Evolutionary conservation across 2,329 filamentous ascomycete genomes (phyloP), one percentile per base, ranked within the genome.

Genomic region (Penicillium sp.): DNA sequence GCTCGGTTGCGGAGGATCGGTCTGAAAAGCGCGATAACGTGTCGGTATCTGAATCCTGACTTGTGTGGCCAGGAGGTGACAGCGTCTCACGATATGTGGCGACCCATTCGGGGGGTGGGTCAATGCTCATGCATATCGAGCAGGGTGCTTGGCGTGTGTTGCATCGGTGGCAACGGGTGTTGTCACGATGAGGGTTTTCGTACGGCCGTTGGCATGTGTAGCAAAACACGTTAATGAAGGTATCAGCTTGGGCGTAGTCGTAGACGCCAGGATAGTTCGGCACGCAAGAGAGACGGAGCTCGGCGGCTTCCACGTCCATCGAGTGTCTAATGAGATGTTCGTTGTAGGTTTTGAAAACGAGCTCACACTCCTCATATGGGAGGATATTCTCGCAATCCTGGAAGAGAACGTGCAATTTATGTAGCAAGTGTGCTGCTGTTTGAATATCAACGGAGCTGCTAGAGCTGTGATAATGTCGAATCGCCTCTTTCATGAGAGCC

Each of bases 261-360:
- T 85, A 85, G 18, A 86, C 82, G 9, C 80, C 75, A 9, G 83
- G 82, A 60, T 85, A 85, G 3, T 75, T 74, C 3, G 84, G 81
- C 54, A 85, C 85, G 51, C 81, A 78, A 39, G 84, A 73, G 44
- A 81, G 78, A 27, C 86, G 83, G n/a, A 88, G 73, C 36, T 82
- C 77, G 10, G 84, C 83, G 5, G 85, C 85, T 61, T 78, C 76
- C 16, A 77, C 59, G 47, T 75, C 73, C 75, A 78, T 77, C n/a
- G 71, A 73, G 49, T 78, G 76, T 36, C 76, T 72, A 31, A 78
- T 62, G 11, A 88, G 76, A 56, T 84, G 82, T 51, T 81, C 79
- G 70, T 88, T 83, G 69, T 87, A 87, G 3, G 80, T 76, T 41
- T 80, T 77, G 43, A 87, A 79, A 43, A 87, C 82, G 47, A 78